Conservation (phyloP, 345 rosid species). For the Sonneratia caseolaris region DNA sequence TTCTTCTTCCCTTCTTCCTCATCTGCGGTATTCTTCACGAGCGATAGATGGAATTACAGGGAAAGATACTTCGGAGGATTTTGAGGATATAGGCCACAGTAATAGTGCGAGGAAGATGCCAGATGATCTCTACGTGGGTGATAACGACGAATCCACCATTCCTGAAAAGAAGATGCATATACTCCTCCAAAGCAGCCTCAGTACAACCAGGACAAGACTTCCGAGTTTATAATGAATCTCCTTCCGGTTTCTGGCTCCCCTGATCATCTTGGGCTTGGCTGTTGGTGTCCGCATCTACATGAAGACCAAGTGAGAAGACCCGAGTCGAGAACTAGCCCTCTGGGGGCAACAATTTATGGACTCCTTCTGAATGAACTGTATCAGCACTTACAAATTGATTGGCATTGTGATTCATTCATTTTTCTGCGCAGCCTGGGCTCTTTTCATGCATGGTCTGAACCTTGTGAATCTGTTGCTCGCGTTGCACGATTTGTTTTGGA, state of each 20-base stretch:
- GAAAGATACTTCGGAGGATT: constrained; percentile 90
- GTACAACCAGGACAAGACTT: constrained; percentile 68
- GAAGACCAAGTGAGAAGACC: constrained; percentile 26
- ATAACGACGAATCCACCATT: constrained; percentile 54
- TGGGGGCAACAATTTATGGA: not conserved
- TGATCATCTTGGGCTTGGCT: constrained; percentile 87
- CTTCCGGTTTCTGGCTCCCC: constrained; percentile 90
- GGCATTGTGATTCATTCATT: not conserved
- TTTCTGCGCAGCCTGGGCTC: not conserved
- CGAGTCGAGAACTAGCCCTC: not conserved
- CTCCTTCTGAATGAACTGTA: not conserved
- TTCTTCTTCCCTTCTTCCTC: not conserved
- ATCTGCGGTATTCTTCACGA: not conserved
- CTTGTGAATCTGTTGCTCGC: not conserved
- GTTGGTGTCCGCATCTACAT: constrained; percentile 67
- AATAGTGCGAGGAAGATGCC: constrained; percentile 70
- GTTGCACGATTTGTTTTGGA: not conserved
- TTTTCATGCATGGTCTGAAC: not conserved
- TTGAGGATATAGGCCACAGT: constrained; percentile 94
- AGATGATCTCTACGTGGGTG: constrained; percentile 71
- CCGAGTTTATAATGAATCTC: constrained; percentile 56
- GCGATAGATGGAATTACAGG: constrained; percentile 27
- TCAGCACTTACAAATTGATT: not conserved
- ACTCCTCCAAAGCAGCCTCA: constrained; percentile 61
- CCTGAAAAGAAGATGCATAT: constrained; percentile 36